Evolutionary conservation across 768 basidiomycete species (phyloP).

Genomic region (Mycena venus): DNA sequence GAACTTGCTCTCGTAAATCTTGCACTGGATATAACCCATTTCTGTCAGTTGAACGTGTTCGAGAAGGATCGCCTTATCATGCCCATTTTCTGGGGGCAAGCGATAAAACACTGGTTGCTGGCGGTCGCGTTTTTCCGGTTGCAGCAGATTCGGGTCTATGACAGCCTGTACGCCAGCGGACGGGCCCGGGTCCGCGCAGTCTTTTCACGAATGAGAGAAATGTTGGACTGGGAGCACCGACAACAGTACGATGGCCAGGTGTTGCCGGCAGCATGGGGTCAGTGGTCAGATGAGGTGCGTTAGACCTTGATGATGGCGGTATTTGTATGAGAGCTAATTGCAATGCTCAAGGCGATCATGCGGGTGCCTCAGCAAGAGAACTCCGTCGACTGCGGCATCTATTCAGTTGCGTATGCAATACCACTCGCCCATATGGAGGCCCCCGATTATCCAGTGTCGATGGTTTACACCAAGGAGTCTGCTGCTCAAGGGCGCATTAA

Average conservation of each 20-base stretch:
- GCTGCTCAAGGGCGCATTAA: not conserved
- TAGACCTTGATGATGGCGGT: too few species aligned
- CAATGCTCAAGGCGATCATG: not conserved
- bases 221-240: not conserved
- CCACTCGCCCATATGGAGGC: too few species aligned
- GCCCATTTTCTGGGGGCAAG: not conserved
- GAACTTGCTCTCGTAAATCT: too few species aligned
- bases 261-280: not conserved
- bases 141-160: not conserved
- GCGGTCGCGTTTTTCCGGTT: not conserved
- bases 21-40: too few species aligned
- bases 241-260: not conserved
- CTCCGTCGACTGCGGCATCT: not conserved
- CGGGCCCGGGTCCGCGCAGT: not conserved
- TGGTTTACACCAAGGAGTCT: not conserved
- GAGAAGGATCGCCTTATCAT: not conserved
- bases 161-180: not conserved
- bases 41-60: not conserved
- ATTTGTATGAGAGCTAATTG: too few species aligned
- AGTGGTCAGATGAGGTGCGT: not conserved
- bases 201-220: not conserved
- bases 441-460: not conserved
- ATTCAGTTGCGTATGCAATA: too few species aligned
- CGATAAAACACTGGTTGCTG: not conserved
- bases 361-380: not conserved